A percentile compares a stretch with the other conserved stretches of the same genome.
phyloP scores from a whole-genome alignment of 2,329 filamentous ascomycete species.

The Scytalidium lignicola region DNA sequence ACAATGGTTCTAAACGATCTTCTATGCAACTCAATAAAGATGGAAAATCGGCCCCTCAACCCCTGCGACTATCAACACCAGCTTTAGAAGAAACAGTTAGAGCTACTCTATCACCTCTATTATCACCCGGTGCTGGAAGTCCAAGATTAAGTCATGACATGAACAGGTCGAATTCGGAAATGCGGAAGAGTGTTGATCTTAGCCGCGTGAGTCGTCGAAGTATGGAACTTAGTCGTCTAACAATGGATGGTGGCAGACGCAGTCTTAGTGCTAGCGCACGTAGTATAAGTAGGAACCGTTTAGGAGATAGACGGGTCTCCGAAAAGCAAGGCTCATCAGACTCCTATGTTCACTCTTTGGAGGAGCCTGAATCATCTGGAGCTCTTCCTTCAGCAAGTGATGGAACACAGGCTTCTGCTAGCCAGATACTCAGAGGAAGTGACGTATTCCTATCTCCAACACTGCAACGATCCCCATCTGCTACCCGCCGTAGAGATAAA shows the following conservation, averaged over 20 bases:
- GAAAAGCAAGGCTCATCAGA: constrained; percentile 62
- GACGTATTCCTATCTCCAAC: constrained; percentile 83
- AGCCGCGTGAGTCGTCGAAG: constrained; percentile 37
- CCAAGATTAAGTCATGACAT: constrained; percentile 52
- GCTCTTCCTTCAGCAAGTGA: constrained; percentile 64
- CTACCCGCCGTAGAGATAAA: constrained; percentile 13
- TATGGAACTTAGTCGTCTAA: constrained; percentile 42
- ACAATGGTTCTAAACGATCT: constrained; percentile 17
- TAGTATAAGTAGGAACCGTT: constrained; percentile 44
- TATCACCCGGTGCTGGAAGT: constrained; percentile 28
- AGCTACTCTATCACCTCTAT: constrained; percentile 51
- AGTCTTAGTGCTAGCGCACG: constrained; percentile 59
- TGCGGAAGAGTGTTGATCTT: constrained; percentile 46
- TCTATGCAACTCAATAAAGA: constrained; percentile 16
- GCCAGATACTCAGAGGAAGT: constrained; percentile 82
- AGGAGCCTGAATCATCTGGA: constrained; percentile 70
- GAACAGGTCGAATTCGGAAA: constrained; percentile 49
- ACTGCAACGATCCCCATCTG: constrained; percentile 44
- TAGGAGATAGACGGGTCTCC: constrained; percentile 44
- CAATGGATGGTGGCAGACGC: constrained; percentile 42
- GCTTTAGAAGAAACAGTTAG: constrained; percentile 51
- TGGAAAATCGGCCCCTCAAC: constrained; percentile 9
- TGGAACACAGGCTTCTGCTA: constrained; percentile 74
- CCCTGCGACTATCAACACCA: constrained; percentile 18
- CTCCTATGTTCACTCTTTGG: constrained; percentile 69